Conservation (phyloP, 495 filamentous ascomycete species). For the Talaromyces adpressus region DNA sequence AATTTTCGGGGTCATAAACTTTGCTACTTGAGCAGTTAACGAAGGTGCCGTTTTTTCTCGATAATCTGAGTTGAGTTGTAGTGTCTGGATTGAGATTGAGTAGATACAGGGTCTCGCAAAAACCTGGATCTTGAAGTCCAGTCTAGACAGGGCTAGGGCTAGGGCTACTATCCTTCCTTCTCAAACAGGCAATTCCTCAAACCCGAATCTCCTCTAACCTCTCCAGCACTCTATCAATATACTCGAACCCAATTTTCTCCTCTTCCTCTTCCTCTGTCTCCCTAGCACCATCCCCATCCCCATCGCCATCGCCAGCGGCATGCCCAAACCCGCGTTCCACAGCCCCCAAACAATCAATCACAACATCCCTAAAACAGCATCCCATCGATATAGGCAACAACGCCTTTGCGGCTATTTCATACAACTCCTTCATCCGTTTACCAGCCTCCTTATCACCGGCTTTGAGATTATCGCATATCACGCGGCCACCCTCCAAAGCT, state of each 20-base stretch:
- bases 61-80: too few relatives aligned
- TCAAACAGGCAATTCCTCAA: neutral
- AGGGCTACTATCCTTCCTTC: neutral
- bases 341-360: neutral
- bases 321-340: neutral
- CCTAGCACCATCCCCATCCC: neutral
- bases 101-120: too few relatives aligned
- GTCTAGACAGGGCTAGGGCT: too few relatives aligned
- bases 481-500: neutral
- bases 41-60: too few relatives aligned
- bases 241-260: neutral
- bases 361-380: neutral
- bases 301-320: neutral
- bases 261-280: neutral
- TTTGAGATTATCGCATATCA: neutral
- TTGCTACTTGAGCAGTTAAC: too few relatives aligned
- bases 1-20: too few relatives aligned
- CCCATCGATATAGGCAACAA: neutral
- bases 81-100: too few relatives aligned
- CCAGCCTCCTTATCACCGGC: neutral
- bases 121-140: too few relatives aligned
- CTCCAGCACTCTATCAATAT: slow-evolving; percentile 1
- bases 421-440: neutral
- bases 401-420: neutral
- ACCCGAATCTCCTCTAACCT: neutral